These are phyloP conservation scores for Epichloe glyceriae DNA, from an alignment of 2,329 filamentous ascomycete species.

Conservation along the genomic window DNA sequence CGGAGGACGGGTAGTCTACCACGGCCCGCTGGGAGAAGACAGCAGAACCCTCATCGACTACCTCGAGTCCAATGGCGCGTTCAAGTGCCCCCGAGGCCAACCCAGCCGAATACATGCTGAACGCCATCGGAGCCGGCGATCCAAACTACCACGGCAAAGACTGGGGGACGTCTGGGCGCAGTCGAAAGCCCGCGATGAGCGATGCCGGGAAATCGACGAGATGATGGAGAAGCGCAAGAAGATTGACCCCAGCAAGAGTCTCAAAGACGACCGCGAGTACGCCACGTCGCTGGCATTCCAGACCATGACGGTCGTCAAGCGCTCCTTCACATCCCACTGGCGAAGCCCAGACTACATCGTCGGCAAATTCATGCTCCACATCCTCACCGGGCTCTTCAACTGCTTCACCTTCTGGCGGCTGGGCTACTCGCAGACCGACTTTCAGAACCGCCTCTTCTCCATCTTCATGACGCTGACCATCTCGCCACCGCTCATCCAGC, in stretches of 20 bases:
- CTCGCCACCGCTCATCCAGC: constrained; percentile 60
- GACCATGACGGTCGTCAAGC: constrained; percentile 37
- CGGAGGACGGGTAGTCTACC: constrained; percentile 40
- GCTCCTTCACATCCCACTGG: constrained; percentile 52
- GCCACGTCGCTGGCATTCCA: constrained; percentile 47
- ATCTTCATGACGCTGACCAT: constrained; percentile 69
- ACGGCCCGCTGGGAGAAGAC: constrained; percentile 39
- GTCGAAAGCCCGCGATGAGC: constrained; percentile 34
- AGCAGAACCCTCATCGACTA: constrained; percentile 35
- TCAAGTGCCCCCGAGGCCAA: constrained; percentile 37
- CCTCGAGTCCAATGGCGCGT: constrained; percentile 36
- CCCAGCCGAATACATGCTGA: constrained; percentile 42
- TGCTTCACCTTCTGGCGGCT: constrained; percentile 58
- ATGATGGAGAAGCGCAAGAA: constrained; percentile 34
- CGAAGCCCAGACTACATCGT: constrained; percentile 49
- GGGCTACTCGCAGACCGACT: constrained; percentile 42
- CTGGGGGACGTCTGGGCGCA: constrained; percentile 49
- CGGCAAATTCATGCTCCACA: constrained; percentile 49
- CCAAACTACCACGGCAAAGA: constrained; percentile 47
- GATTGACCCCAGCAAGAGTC: constrained; percentile 21
- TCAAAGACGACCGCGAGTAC: constrained; percentile 44
- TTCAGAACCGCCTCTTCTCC: constrained; percentile 61
- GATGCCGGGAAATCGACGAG: constrained; percentile 36
- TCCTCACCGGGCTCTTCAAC: constrained; percentile 53
- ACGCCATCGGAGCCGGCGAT: constrained; percentile 48